Evolutionary conservation across 768 basidiomycete species (phyloP).

Genomic region (Termitomyces sp.): DNA sequence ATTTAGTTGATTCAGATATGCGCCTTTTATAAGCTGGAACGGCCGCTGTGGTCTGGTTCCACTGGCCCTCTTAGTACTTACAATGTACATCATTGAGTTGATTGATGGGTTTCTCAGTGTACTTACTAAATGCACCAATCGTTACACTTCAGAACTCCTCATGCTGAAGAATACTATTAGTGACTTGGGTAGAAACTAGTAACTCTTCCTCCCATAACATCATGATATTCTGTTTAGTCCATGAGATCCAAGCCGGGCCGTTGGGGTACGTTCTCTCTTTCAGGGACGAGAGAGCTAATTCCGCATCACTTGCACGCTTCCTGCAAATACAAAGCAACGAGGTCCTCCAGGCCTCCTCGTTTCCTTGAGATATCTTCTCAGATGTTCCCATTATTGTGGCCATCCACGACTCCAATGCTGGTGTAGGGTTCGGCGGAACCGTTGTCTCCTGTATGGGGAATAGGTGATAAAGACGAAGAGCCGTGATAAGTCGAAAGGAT

Average conservation of each 20-base stretch:
- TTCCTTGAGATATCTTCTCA: constrained; percentile 39
- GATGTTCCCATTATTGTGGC: constrained; percentile 44
- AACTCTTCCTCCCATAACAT: constrained; percentile 59
- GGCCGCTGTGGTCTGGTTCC: too few species aligned
- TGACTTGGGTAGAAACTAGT: constrained; percentile 43
- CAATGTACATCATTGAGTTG: too few species aligned
- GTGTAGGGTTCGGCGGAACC: constrained; percentile 18
- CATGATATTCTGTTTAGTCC: constrained; percentile 27
- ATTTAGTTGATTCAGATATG: too few species aligned
- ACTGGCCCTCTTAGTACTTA: too few species aligned
- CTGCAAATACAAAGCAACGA: constrained; percentile 27
- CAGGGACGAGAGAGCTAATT: not conserved
- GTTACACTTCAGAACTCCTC: constrained; percentile 35
- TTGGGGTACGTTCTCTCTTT: not conserved
- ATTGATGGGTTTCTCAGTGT: not conserved
- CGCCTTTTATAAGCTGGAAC: too few species aligned
- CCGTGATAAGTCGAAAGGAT: constrained; percentile 72
- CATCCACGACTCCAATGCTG: constrained; percentile 42
- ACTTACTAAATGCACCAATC: too few species aligned
- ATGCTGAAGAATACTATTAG: constrained; percentile 34
- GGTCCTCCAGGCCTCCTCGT: constrained; percentile 41
- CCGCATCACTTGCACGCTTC: constrained; percentile 11
- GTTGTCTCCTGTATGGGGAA: constrained; percentile 21
- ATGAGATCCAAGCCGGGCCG: constrained; percentile 6
- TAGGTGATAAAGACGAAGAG: constrained; percentile 61